Conservation (phyloP, 1,284 basidiomycete genomes). For the Rhizoctonia solani region DNA sequence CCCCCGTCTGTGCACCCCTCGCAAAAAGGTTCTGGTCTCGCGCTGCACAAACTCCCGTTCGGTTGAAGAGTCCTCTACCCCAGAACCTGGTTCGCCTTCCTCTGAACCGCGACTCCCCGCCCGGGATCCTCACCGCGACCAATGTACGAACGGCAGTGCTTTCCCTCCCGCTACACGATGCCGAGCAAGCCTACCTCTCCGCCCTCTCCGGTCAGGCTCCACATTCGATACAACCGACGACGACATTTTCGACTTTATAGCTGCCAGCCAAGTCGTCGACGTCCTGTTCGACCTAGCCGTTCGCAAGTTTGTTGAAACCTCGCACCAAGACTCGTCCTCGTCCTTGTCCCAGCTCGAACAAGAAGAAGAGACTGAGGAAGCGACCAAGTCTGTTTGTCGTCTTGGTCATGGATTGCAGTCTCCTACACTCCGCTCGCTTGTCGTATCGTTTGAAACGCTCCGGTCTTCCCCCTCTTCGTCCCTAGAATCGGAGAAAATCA, state of each 20-base stretch:
- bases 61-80: not conserved
- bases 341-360: not conserved
- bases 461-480: not conserved
- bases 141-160: constrained; percentile 16
- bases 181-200: constrained; percentile 18
- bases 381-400: not conserved
- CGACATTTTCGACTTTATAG: constrained; percentile 25
- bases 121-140: not conserved
- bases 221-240: not conserved
- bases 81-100: not conserved
- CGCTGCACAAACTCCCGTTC: not conserved
- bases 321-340: not conserved
- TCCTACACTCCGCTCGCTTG: not conserved
- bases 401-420: constrained; percentile 11
- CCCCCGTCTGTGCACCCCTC: constrained; percentile 13
- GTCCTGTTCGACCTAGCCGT: constrained; percentile 29
- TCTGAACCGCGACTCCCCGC: constrained; percentile 11
- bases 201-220: constrained; percentile 18
- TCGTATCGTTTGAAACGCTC: not conserved
- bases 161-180: constrained; percentile 10
- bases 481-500: constrained; percentile 22
- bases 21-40: constrained; percentile 30
- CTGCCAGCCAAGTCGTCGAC: constrained; percentile 27
- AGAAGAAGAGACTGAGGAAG: not conserved
- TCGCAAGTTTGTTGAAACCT: constrained; percentile 10